Percentiles rank a stretch among this genome's conserved stretches.
Conservation (phyloP, 352 stramenopile genomes). For the Pythium aquatile region DNA sequence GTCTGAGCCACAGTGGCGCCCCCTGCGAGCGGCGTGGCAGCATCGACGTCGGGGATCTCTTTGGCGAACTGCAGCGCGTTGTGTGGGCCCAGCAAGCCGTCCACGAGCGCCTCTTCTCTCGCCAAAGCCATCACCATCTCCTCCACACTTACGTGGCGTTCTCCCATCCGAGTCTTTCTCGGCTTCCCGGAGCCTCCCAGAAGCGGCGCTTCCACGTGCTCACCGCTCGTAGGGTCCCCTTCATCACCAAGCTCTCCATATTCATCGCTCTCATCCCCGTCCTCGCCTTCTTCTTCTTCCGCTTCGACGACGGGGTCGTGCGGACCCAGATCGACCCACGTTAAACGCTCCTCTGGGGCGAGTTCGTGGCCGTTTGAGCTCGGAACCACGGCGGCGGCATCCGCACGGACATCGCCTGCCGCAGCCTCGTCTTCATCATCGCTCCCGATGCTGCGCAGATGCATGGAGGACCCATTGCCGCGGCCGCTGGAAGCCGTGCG, state of each 20-base stretch:
- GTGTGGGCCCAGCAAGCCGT: background rate
- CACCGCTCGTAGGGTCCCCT: background rate
- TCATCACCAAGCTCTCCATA: background rate
- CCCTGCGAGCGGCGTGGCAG: background rate
- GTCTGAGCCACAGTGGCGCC: background rate
- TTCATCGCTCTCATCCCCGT: background rate
- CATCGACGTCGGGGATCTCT: background rate
- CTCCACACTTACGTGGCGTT: slow-evolving; percentile 15
- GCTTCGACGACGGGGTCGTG: slow-evolving; percentile 2
- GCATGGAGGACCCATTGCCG: background rate
- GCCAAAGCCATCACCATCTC: slow-evolving; percentile 13
- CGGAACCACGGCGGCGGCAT: background rate
- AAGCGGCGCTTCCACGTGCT: background rate
- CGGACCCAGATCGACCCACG: background rate
- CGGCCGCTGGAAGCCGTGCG: background rate
- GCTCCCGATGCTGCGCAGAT: slow-evolving; percentile 16
- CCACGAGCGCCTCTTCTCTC: background rate
- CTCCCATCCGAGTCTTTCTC: background rate
- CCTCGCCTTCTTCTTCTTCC: slow-evolving; percentile 1
- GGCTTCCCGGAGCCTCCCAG: background rate
- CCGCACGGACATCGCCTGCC: background rate
- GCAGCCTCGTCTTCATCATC: slow-evolving; percentile 2
- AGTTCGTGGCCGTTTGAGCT: background rate
- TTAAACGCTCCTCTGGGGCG: background rate
- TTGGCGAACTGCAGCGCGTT: slow-evolving; percentile 10